Evolutionary conservation across 345 rosid species (phyloP), one percentile per base, ranked within the genome.

Genomic region (Excoecaria cochinchinensis): DNA sequence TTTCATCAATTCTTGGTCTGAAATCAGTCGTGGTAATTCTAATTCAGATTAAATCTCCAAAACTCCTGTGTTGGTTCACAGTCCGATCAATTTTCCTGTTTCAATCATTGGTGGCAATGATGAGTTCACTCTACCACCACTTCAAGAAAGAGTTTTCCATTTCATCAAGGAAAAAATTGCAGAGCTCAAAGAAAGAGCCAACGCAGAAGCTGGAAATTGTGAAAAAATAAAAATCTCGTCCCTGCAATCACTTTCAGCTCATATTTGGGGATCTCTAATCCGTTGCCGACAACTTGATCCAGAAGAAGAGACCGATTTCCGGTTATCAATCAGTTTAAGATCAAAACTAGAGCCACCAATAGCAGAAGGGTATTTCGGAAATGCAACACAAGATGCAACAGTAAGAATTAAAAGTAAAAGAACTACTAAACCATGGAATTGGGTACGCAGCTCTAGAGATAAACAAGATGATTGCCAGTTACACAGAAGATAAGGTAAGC

Each of bases 1-100:
- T 52, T 80, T 81, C 75, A 12, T 77, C 17, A 81, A 77, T 8
- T 17, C 69, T 19, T 69, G 69, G 69, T 73, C 76, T 31, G 59
- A 60, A 73, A 73, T 84, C 69, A 82, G 65, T 40, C 84, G 74
- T 0, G 83, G 39, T n/a, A n/a, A n/a, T n/a, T n/a, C n/a, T n/a
- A n/a, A n/a, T 42, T 58, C 13, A 8, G 24, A 66, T 73, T 58
- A 40, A 22, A 13, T 76, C 25, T 61, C 62, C 4, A 58, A 58
- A 58, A 36, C 19, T 17, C 4, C 72, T 40, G 31, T 76, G 60
- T 56, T 84, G 13, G 76, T 69, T 24, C 61, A 69, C 51, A 67
- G 53, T 50, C 84, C 86, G 0, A 75, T 81, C 62, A 79, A 63
- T 12, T 2, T 84, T 17, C 87, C 87, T 59, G 48, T 59, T 10